These are phyloP conservation scores for Colletotrichum higginsianum DNA, from an alignment of 2,329 filamentous ascomycete genomes.

Conservation along the genomic window DNA sequence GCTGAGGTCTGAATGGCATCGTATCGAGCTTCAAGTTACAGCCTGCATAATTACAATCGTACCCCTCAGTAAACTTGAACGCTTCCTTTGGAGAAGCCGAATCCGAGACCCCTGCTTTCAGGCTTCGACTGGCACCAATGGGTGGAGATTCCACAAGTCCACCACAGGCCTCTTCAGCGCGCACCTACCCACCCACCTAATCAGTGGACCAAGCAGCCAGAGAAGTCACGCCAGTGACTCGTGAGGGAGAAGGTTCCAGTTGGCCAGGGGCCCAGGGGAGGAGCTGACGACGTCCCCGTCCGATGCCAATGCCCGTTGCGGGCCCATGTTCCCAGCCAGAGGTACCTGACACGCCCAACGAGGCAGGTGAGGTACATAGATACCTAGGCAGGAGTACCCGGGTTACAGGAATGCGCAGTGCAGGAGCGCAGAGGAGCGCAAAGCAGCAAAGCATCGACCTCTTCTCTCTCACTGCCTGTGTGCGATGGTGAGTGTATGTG, in stretches of 20 bases:
- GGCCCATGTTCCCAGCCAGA: conserved; percentile 12
- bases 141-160: conserved; percentile 24
- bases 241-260: conserved; percentile 37
- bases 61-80: conserved; percentile 23
- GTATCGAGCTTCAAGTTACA: conserved; percentile 7
- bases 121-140: conserved; percentile 37
- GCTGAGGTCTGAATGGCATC: conserved; percentile 6
- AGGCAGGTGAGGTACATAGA: conserved; percentile 3
- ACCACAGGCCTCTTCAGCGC: conserved; percentile 41
- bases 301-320: conserved; percentile 34
- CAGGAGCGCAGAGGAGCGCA: conserved; percentile 12
- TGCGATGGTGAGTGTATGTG: conserved; percentile 8
- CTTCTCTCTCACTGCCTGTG: neutral
- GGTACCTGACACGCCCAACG: conserved; percentile 14
- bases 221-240: conserved; percentile 36
- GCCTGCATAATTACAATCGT: neutral
- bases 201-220: conserved; percentile 40
- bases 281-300: conserved; percentile 43
- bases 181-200: conserved; percentile 7
- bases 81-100: conserved; percentile 7
- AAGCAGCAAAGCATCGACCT: conserved; percentile 15
- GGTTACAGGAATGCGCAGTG: neutral
- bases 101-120: conserved; percentile 36
- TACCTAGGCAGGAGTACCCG: no score
- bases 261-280: conserved; percentile 26